Evolutionary conservation across 2,329 filamentous ascomycete species (phyloP).

Genomic region (Sporothrix pseudoabietina): DNA sequence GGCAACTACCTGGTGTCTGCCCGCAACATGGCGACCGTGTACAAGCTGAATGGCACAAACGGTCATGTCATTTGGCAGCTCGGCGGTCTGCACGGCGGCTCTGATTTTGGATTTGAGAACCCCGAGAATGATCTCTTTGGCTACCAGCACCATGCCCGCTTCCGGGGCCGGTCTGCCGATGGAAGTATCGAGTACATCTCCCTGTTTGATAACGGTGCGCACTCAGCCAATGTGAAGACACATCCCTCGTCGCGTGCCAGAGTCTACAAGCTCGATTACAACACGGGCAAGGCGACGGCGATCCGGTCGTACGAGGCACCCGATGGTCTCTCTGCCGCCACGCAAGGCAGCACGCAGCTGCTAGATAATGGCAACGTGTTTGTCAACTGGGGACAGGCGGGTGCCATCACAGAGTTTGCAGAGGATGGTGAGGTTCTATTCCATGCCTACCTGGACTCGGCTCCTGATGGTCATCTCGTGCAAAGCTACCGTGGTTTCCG

Average conservation of each 20-base stretch:
- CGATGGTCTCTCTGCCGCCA: constrained; percentile 38
- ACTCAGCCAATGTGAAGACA: constrained; percentile 18
- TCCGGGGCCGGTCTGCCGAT: constrained; percentile 43
- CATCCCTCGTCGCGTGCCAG: constrained; percentile 36
- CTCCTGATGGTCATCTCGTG: constrained; percentile 39
- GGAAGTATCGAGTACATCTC: constrained; percentile 50
- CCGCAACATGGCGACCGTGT: constrained; percentile 45
- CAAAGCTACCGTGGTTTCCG: constrained; percentile 38
- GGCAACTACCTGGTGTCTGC: constrained; percentile 58
- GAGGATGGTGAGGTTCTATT: constrained; percentile 45
- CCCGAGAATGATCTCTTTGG: constrained; percentile 44
- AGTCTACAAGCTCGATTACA: constrained; percentile 35
- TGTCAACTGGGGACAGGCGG: constrained; percentile 51
- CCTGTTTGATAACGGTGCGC: constrained; percentile 51
- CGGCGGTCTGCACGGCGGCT: constrained; percentile 44
- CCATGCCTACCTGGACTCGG: constrained; percentile 38
- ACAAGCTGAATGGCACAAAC: background rate
- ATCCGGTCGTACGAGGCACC: constrained; percentile 42
- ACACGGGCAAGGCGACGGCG: constrained; percentile 22
- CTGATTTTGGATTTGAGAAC: constrained; percentile 48
- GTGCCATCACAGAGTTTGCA: constrained; percentile 51
- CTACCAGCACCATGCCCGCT: constrained; percentile 53
- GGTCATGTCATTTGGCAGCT: constrained; percentile 54
- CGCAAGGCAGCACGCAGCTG: constrained; percentile 45
- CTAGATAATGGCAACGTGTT: constrained; percentile 43